These are phyloP conservation scores for Arabidopsis suecica DNA, from an alignment of 345 rosid genomes.

Conservation along the genomic window DNA sequence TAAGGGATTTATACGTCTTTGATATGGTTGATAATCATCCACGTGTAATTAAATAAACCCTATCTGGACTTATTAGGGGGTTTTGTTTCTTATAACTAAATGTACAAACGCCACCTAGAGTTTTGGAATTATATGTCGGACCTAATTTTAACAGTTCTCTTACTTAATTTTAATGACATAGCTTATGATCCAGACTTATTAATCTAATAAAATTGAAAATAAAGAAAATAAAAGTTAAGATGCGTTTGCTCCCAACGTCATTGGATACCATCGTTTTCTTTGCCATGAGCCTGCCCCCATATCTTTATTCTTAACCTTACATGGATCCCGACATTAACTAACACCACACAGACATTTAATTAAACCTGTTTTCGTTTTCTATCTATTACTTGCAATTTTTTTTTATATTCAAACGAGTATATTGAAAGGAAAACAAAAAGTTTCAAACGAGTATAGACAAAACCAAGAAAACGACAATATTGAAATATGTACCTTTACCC, in stretches of 20 bases:
- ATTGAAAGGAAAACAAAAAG: not conserved
- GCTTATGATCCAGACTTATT: not conserved
- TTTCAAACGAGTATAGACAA: slow-evolving; percentile 25
- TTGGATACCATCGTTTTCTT: slow-evolving; percentile 43
- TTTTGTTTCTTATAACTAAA: slow-evolving; percentile 28
- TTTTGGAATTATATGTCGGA: slow-evolving; percentile 41
- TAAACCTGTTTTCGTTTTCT: not conserved
- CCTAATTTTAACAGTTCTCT: slow-evolving; percentile 27
- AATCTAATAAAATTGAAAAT: not conserved
- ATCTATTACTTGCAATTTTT: not conserved
- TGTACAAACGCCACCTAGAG: slow-evolving; percentile 31
- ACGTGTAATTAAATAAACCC: slow-evolving; percentile 36
- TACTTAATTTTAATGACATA: not conserved
- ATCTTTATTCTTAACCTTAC: slow-evolving; percentile 35
- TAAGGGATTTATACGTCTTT: slow-evolving; percentile 30
- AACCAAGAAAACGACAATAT: slow-evolving; percentile 28
- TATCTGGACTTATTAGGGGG: slow-evolving; percentile 33
- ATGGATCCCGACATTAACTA: slow-evolving; percentile 37
- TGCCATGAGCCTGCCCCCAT: slow-evolving; percentile 28
- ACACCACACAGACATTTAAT: slow-evolving; percentile 4
- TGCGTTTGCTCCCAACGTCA: slow-evolving; percentile 36
- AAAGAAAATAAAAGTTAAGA: not conserved
- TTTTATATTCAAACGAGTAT: not conserved
- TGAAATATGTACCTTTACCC: not conserved
- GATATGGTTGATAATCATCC: slow-evolving; percentile 37